A percentile compares a stretch with the other conserved stretches of the same genome.
Evolutionary conservation across 2,329 filamentous ascomycete genomes (phyloP).

Genomic region (Aschersonia sp.): DNA sequence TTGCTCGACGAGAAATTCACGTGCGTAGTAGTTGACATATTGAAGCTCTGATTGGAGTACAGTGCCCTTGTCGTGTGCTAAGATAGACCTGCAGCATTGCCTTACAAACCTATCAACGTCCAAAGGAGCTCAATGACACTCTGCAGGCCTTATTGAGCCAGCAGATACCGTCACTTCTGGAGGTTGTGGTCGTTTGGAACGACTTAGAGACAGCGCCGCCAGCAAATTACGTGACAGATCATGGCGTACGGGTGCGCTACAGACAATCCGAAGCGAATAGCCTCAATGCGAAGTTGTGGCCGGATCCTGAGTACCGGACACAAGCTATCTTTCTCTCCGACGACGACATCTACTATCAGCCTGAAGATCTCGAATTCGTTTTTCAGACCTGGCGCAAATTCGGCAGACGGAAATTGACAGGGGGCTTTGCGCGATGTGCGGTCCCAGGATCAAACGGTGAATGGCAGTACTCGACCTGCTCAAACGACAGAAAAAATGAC

Average conservation of each 20-base stretch:
- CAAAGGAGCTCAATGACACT: slow-evolving; percentile 18
- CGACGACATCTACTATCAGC: slow-evolving; percentile 24
- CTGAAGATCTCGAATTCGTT: slow-evolving; percentile 22
- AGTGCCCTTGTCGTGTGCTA: no score
- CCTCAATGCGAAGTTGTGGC: slow-evolving; percentile 22
- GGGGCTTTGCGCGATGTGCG: slow-evolving; percentile 21
- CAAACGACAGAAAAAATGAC: slow-evolving; percentile 9
- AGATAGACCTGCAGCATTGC: slow-evolving; percentile 15
- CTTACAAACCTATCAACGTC: slow-evolving; percentile 21
- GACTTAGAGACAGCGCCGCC: slow-evolving; percentile 15
- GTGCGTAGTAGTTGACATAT: slow-evolving; percentile 5
- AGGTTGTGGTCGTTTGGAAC: slow-evolving; percentile 24
- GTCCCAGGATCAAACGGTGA: slow-evolving; percentile 8
- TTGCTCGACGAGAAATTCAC: slow-evolving; percentile 17
- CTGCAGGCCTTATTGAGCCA: slow-evolving; percentile 12
- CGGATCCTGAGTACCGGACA: slow-evolving; percentile 20
- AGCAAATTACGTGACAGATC: slow-evolving; percentile 12
- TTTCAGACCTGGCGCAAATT: slow-evolving; percentile 25
- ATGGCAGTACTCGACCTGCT: slow-evolving; percentile 19
- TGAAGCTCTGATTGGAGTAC: no score
- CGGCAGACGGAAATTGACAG: slow-evolving; percentile 18
- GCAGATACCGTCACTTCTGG: slow-evolving; percentile 19
- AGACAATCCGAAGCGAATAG: slow-evolving; percentile 17
- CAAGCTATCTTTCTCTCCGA: slow-evolving; percentile 24
- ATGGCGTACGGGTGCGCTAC: slow-evolving; percentile 19